Conservation (phyloP, 2,329 filamentous ascomycete genomes). For the Alternaria triticimaculans region DNA sequence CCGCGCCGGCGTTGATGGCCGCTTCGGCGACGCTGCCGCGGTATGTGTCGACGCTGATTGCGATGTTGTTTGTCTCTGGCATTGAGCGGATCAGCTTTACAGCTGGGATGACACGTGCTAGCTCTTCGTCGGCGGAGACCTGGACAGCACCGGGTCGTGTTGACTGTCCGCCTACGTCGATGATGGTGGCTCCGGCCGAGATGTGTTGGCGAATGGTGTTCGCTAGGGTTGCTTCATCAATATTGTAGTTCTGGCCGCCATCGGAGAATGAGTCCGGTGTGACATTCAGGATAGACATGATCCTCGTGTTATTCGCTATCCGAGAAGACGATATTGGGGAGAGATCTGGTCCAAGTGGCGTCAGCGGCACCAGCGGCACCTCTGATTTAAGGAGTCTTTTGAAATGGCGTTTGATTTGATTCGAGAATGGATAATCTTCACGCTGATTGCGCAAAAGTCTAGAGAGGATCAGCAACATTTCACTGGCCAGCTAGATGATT, state of each 20-base stretch:
- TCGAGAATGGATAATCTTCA: constrained; percentile 55
- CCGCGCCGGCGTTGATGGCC: constrained; percentile 78
- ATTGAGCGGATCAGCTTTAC: constrained; percentile 74
- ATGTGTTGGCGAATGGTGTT: constrained; percentile 69
- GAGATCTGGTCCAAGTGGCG: constrained; percentile 45
- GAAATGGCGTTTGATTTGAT: constrained; percentile 40
- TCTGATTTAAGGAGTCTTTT: constrained; percentile 43
- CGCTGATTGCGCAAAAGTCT: constrained; percentile 36
- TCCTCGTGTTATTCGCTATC: constrained; percentile 62
- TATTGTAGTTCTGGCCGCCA: constrained; percentile 65
- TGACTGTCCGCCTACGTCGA: constrained; percentile 93
- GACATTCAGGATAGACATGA: constrained; percentile 95
- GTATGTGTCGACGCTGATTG: constrained; percentile 92
- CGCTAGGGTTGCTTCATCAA: constrained; percentile 59
- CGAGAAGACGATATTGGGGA: constrained; percentile 36
- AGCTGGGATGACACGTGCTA: constrained; percentile 78
- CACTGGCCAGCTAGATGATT: background rate
- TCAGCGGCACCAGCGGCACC: constrained; percentile 49
- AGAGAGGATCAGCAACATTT: constrained; percentile 12
- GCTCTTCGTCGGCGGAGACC: constrained; percentile 75
- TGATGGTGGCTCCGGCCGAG: constrained; percentile 75
- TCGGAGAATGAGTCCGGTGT: constrained; percentile 98
- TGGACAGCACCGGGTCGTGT: constrained; percentile 78
- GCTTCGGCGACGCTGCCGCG: constrained; percentile 80
- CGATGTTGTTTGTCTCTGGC: constrained; percentile 67